These are phyloP conservation scores for Dryadomyces sulphureus DNA, from an alignment of 2,329 filamentous ascomycete species.

Conservation along the genomic window DNA sequence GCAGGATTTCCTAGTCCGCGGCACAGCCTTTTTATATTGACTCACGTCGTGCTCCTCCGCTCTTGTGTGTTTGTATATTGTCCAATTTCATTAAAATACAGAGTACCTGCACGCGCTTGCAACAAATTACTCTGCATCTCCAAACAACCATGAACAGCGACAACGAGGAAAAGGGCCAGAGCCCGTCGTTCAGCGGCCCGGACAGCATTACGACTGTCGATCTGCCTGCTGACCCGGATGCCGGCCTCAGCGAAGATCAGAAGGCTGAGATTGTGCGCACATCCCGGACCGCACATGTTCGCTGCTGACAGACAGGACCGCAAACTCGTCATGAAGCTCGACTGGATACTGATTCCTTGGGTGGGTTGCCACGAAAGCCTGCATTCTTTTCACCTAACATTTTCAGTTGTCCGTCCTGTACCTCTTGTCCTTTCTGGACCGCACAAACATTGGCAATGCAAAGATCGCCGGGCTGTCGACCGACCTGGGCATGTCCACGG, in stretches of 20 bases:
- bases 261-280: constrained; percentile 16
- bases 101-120: neutral
- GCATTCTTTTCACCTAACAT: neutral
- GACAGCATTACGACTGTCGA: neutral
- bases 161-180: constrained; percentile 10
- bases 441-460: constrained; percentile 65
- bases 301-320: constrained; percentile 14
- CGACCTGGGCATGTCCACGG: constrained; percentile 45
- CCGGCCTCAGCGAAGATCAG: constrained; percentile 16
- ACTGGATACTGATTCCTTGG: constrained; percentile 21
- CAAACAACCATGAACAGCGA: constrained; percentile 6
- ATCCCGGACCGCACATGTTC: too few relatives aligned
- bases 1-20: neutral
- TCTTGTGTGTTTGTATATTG: neutral
- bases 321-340: constrained; percentile 18
- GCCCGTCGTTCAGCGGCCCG: constrained; percentile 1
- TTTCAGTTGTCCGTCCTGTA: constrained; percentile 52
- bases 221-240: constrained; percentile 19
- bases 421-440: constrained; percentile 57
- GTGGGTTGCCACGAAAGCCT: too few relatives aligned
- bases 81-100: neutral
- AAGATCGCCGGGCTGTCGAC: constrained; percentile 38
- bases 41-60: neutral
- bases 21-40: neutral
- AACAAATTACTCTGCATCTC: neutral